Conservation (phyloP, 1,284 basidiomycete species). For the Leccinum subrobustum region DNA sequence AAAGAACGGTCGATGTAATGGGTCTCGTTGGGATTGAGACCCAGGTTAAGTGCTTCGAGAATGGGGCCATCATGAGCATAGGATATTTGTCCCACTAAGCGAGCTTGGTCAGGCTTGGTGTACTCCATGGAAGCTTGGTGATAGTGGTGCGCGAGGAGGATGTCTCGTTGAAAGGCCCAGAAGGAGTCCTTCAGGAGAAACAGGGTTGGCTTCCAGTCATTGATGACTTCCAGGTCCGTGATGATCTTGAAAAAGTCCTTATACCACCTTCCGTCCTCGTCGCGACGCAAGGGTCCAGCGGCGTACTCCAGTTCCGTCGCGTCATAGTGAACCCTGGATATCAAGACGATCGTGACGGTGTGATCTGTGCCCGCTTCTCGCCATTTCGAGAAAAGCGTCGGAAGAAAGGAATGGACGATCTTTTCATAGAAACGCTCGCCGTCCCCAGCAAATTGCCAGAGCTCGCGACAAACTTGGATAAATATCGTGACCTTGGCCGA, state of each 20-base stretch:
- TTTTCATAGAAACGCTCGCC: conserved; percentile 97
- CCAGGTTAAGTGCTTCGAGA: conserved; percentile 92
- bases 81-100: conserved; percentile 76
- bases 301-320: conserved; percentile 77
- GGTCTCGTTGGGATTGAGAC: conserved; percentile 90
- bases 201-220: conserved; percentile 86
- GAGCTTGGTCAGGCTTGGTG: conserved; percentile 53
- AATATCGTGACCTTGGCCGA: conserved; percentile 93
- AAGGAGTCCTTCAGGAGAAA: conserved; percentile 86
- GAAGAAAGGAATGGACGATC: conserved; percentile 90
- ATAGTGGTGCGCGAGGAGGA: conserved; percentile 83
- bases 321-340: conserved; percentile 93
- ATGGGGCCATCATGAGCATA: conserved; percentile 94
- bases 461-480: conserved; percentile 93
- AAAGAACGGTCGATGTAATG: conserved; percentile 97
- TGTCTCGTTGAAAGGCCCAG: conserved; percentile 86
- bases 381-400: conserved; percentile 83
- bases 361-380: conserved; percentile 85
- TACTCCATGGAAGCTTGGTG: conserved; percentile 58
- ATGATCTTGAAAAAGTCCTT: conserved; percentile 97
- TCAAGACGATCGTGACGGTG: conserved; percentile 91
- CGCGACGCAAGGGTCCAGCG: conserved; percentile 69
- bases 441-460: conserved; percentile 97
- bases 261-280: conserved; percentile 79
- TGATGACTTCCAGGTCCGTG: conserved; percentile 86